Evolutionary conservation across 768 basidiomycete species (phyloP), one percentile per base, ranked within the genome.

Genomic region (Boletus pseudo-olivaceus): DNA sequence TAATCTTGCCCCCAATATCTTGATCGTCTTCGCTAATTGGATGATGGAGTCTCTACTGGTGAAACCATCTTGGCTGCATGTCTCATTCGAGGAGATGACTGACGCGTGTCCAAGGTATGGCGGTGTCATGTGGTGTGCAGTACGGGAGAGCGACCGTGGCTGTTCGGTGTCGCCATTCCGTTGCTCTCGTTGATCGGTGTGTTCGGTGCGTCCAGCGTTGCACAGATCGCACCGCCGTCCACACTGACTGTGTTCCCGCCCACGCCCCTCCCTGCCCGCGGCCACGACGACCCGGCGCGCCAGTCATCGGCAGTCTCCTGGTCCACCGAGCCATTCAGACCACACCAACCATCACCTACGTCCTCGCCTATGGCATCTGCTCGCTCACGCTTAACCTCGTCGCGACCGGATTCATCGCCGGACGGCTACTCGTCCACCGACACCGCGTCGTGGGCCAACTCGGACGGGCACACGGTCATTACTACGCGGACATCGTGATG

Each of bases 71-170:
- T 19, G 11, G 9, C 7, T 27, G 17, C 29, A 15, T 20, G n/a
- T 11, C 19, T 30, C 47, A n/a, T 34, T 19, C 14, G 20, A 34
- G 20, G 19, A 7, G 27, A 41, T 23, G 5, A 15, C 43, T 56
- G 17, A 47, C 32, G 26, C 11, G 9, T 11, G 39, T 35, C 8
- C 19, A 76, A 55, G 77, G 62, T 79, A 30, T 79, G 76, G 76
- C 67, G 77, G 19, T 79, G 78, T 57, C 76, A 73, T 69, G 72
- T 78, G 14, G 76, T 79, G 23, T 79, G 77, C 75, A 64, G 67
- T 35, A 69, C 70, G 3, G 72, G 70, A 11, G 75, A 75, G 35
- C 11, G 23, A 17, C 7, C 34, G 1, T 54, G 68, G 15, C 72
- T 74, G 7, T 70, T 71, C 55, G 45, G 68, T 3, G 65, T 70